Conservation (phyloP, 192 early-diverging fungal species). For the Allomyces macrogynus region DNA sequence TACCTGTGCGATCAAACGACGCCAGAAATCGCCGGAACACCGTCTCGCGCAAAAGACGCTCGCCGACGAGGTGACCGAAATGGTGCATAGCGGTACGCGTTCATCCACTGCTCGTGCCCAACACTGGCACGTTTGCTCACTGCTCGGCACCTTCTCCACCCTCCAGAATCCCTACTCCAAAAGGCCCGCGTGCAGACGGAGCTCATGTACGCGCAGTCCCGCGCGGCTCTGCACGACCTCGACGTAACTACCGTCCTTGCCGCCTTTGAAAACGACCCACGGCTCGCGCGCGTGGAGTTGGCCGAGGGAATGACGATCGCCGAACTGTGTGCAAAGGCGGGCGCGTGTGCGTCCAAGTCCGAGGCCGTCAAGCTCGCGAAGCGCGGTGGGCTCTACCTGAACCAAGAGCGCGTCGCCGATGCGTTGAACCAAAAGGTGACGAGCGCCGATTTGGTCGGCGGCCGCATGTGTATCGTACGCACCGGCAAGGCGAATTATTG, state of each 20-base stretch:
- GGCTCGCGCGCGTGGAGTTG: slow-evolving; percentile 26
- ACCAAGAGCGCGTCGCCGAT: slow-evolving; percentile 32
- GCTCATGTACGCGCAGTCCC: slow-evolving; percentile 45
- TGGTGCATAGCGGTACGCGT: slow-evolving; percentile 62
- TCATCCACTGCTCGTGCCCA: neutral
- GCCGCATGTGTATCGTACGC: slow-evolving; percentile 41
- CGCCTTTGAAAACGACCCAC: slow-evolving; percentile 49
- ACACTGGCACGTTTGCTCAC: neutral
- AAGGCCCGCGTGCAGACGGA: slow-evolving; percentile 39
- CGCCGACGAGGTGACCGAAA: slow-evolving; percentile 66
- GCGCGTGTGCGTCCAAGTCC: slow-evolving; percentile 47
- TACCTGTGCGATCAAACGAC: neutral
- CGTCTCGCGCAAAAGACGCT: slow-evolving; percentile 55
- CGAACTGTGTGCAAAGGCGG: slow-evolving; percentile 35
- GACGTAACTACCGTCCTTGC: slow-evolving; percentile 33
- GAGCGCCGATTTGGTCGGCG: slow-evolving; percentile 37
- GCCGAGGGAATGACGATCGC: slow-evolving; percentile 25
- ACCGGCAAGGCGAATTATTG: slow-evolving; percentile 62
- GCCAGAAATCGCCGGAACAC: slow-evolving; percentile 31
- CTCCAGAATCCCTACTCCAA: neutral
- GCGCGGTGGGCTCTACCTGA: slow-evolving; percentile 64
- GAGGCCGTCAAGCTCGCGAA: slow-evolving; percentile 55
- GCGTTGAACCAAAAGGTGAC: slow-evolving; percentile 15
- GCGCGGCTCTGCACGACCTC: slow-evolving; percentile 13
- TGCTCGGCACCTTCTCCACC: neutral